Evolutionary conservation across 129 eudicot species (phyloP), one percentile per base, ranked within the genome.

Genomic region (Apium graveolens): DNA sequence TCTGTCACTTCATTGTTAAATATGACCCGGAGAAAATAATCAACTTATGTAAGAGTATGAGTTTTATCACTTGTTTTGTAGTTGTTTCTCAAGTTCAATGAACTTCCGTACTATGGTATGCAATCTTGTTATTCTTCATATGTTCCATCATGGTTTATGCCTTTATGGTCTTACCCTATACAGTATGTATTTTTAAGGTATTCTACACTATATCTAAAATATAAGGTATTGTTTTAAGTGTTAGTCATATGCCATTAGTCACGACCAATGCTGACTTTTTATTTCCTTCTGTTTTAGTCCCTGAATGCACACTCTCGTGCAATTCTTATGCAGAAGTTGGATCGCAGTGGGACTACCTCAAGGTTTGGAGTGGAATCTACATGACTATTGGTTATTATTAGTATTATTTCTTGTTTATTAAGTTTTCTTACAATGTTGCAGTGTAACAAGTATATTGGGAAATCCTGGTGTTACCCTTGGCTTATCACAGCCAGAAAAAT

Each of bases 321-420:
- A 78, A 89, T 87, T 76, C 88, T 92, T n/a, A 92, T 92, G 98
- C 96, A 85, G 87, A 92, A 92, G 82, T 82, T 92, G 93, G 98
- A 92, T 66, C 98, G 98, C 27, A 92, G 84, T 60, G 98, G 98
- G 49, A 84, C 86, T 73, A 83, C 85, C 73, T 70, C 96, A 49
- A 86, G 98, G 98, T 92, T 71, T 53, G 42, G 39, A 62, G 27
- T 53, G 37, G 39, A 62, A 27, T 20, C 14, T 60, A 68, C 21
- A 31, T 62, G 37, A 55, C 48, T 21, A 44, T 69, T 43, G 65
- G 32, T 20, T 66, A 3, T 16, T 17, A 38, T 44, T 10, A 8
- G 10, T 2, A 14, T 74, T 74, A n/a, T n/a, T 12, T 5, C 6
- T 63, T 38, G 75, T 8, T 79, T 76, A 66, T 70, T 14, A 73